Evolutionary conservation across 2,329 filamentous ascomycete genomes (phyloP).

Genomic region (Tolypocladium sp.): DNA sequence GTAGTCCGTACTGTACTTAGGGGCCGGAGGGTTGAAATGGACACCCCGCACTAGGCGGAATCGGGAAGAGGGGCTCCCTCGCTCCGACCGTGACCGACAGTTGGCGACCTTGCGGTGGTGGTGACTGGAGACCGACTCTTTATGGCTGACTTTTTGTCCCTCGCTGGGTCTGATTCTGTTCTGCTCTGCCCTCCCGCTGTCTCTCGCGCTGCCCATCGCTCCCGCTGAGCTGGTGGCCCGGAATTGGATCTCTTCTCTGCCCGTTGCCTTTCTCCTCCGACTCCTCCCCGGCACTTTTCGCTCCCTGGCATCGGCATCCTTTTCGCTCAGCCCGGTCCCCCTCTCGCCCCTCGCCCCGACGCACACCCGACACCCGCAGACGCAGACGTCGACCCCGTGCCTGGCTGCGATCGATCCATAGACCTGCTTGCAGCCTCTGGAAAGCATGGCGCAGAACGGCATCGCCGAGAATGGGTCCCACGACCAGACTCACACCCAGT

Average conservation of each 20-base stretch:
- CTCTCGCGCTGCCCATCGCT: not conserved
- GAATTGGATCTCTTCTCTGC: not conserved
- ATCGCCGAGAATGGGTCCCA: conserved; percentile 22
- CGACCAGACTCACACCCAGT: conserved; percentile 27
- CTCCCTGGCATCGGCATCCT: not conserved
- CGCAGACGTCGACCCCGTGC: not conserved
- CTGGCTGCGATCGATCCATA: not conserved
- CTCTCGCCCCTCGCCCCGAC: not conserved
- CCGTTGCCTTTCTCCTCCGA: not conserved
- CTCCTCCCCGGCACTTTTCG: not conserved
- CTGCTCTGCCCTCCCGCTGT: not conserved
- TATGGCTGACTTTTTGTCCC: not conserved
- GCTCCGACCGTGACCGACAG: not conserved
- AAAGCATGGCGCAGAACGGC: conserved; percentile 31
- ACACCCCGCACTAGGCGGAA: conserved; percentile 18
- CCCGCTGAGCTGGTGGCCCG: not conserved
- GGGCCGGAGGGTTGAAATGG: not conserved
- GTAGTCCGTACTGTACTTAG: not conserved
- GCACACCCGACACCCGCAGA: not conserved
- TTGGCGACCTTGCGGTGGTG: not conserved
- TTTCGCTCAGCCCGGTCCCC: not conserved
- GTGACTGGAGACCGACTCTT: not conserved
- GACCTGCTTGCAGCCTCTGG: conserved; percentile 4
- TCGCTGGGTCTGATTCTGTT: not conserved
- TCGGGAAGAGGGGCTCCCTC: conserved; percentile 12